These are phyloP conservation scores for Basipetospora chlamydospora DNA, from an alignment of 2,329 filamentous ascomycete species.

Conservation along the genomic window DNA sequence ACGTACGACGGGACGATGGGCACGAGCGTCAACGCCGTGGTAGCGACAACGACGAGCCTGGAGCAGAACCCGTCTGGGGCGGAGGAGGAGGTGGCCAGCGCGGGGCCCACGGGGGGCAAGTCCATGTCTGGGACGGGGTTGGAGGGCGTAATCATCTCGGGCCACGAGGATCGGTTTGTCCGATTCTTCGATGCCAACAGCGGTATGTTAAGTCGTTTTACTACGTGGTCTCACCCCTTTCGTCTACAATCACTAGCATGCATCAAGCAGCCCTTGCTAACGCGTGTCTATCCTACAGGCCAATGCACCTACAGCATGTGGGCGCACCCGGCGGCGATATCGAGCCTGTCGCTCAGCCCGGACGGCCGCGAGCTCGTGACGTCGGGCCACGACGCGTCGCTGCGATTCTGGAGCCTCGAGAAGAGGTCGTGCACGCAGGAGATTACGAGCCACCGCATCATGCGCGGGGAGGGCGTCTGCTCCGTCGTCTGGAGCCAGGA, in stretches of 20 bases:
- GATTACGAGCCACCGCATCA: slow-evolving; percentile 80
- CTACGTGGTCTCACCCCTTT: no score
- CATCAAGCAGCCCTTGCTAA: no score
- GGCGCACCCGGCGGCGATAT: slow-evolving; percentile 86
- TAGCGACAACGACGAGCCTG: slow-evolving; percentile 70
- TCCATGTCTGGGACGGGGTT: slow-evolving; percentile 59
- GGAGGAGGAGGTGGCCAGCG: slow-evolving; percentile 60
- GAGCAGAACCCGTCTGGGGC: slow-evolving; percentile 51
- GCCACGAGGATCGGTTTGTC: slow-evolving; percentile 92
- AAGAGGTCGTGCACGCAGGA: slow-evolving; percentile 93
- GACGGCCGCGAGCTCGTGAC: slow-evolving; percentile 91
- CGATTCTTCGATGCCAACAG: slow-evolving; percentile 98
- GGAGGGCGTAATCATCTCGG: slow-evolving; percentile 88
- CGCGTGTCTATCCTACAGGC: slow-evolving; percentile 49
- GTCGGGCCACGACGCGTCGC: slow-evolving; percentile 85
- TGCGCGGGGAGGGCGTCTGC: slow-evolving; percentile 93
- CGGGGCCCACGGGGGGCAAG: slow-evolving; percentile 64
- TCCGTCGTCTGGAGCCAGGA: slow-evolving; percentile 92
- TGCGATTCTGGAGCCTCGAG: slow-evolving; percentile 94
- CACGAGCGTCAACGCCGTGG: slow-evolving; percentile 80
- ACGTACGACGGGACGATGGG: slow-evolving; percentile 74
- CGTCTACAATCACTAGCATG: no score
- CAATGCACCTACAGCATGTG: slow-evolving; percentile 99
- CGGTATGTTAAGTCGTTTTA: slow-evolving; percentile 49
- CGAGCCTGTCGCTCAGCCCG: slow-evolving; percentile 77